phyloP scores from a whole-genome alignment of 2,329 filamentous ascomycete genomes.

The Verticillium zaregamsianum region DNA sequence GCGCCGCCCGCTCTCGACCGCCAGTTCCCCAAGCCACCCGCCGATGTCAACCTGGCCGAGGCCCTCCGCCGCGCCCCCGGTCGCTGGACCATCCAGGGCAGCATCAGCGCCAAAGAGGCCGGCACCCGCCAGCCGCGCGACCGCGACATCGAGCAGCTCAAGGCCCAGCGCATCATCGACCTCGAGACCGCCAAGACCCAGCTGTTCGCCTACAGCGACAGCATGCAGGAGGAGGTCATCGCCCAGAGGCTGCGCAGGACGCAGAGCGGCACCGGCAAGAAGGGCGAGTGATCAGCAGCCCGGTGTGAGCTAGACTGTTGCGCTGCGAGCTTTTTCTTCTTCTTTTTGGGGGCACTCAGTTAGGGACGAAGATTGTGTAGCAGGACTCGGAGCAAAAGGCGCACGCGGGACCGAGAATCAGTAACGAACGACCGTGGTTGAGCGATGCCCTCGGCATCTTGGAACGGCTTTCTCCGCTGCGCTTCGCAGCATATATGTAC shows the following conservation, averaged over 20 bases:
- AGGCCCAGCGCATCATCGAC: conserved; percentile 30
- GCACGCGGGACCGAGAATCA: background rate
- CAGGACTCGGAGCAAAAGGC: too few species aligned
- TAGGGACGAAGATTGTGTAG: too few species aligned
- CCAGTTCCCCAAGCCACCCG: conserved; percentile 34
- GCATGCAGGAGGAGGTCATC: conserved; percentile 7
- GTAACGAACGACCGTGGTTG: background rate
- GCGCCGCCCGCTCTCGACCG: conserved; percentile 29
- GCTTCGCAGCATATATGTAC: background rate
- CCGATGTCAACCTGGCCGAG: conserved; percentile 35
- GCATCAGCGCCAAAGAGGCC: conserved; percentile 18
- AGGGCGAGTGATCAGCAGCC: background rate
- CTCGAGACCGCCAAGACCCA: conserved; percentile 44
- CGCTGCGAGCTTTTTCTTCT: too few species aligned
- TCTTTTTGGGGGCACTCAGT: too few species aligned
- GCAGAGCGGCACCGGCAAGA: background rate
- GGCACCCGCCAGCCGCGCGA: conserved; percentile 22
- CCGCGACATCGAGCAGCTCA: conserved; percentile 21
- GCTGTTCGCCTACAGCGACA: conserved; percentile 33
- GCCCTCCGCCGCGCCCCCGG: conserved; percentile 38
- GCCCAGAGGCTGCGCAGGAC: background rate
- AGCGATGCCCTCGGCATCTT: background rate
- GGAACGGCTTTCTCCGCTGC: background rate
- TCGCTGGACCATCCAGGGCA: conserved; percentile 34
- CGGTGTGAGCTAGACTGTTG: too few species aligned